Conservation (phyloP, 2,329 filamentous ascomycete genomes). For the Hymenoscyphus scutula region DNA sequence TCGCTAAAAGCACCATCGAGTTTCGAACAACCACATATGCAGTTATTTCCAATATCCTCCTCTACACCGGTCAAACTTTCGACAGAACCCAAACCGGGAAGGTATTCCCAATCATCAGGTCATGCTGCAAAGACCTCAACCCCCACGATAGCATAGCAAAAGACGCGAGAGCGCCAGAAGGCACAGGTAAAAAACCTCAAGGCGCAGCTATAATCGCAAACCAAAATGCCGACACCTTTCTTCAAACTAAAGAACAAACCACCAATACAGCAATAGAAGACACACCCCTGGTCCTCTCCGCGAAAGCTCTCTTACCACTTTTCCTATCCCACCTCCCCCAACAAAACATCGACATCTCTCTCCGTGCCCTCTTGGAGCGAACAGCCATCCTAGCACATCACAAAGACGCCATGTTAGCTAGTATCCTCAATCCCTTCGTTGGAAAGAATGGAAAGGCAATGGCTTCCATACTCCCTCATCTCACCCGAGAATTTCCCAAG, state of each 20-base stretch:
- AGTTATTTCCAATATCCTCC: slow-evolving; percentile 56
- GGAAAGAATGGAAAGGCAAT: slow-evolving; percentile 61
- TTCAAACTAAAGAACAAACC: slow-evolving; percentile 44
- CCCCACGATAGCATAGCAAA: slow-evolving; percentile 33
- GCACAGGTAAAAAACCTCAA: slow-evolving; percentile 33
- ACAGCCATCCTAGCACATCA: slow-evolving; percentile 71
- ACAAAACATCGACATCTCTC: slow-evolving; percentile 63
- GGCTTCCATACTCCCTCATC: slow-evolving; percentile 76
- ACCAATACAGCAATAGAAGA: slow-evolving; percentile 38
- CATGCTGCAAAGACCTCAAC: slow-evolving; percentile 67
- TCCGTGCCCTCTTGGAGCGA: slow-evolving; percentile 75
- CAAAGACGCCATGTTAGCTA: slow-evolving; percentile 73
- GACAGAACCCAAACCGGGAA: slow-evolving; percentile 63
- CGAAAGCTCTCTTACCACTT: slow-evolving; percentile 58
- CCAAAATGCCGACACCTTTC: slow-evolving; percentile 71
- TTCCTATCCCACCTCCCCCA: slow-evolving; percentile 64
- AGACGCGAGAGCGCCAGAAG: slow-evolving; percentile 6
- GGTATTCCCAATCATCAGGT: slow-evolving; percentile 59
- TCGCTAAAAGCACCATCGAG: slow-evolving; percentile 48
- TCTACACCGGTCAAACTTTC: slow-evolving; percentile 62
- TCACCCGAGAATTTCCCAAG: slow-evolving; percentile 63
- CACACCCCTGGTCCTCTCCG: slow-evolving; percentile 52
- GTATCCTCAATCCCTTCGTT: slow-evolving; percentile 74
- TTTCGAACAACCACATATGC: slow-evolving; percentile 62
- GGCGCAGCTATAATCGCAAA: slow-evolving; percentile 39